Evolutionary conservation across 1,284 basidiomycete genomes (phyloP).

Genomic region (Exsudoporus floridanus): DNA sequence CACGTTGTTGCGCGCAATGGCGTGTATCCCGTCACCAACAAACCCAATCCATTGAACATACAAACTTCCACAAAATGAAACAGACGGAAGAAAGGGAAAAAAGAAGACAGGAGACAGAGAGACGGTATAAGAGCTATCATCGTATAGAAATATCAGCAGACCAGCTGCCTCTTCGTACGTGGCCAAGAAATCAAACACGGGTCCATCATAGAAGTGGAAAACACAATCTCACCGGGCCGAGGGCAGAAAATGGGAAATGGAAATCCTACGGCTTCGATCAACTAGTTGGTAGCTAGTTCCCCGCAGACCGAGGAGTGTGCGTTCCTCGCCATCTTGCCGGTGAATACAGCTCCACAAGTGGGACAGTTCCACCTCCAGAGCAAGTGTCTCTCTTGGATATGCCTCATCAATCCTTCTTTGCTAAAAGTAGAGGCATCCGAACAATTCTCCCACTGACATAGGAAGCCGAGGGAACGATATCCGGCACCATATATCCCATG

Average conservation of each 20-base stretch:
- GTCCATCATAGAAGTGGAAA: neutral
- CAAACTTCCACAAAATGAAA: neutral
- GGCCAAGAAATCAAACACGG: neutral
- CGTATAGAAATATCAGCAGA: slow-evolving; percentile 4
- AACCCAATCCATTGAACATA: slow-evolving; percentile 5
- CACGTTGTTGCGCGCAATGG: neutral
- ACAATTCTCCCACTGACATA: slow-evolving; percentile 28
- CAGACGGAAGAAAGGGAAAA: neutral
- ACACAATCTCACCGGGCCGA: neutral
- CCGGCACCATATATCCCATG: slow-evolving; percentile 22
- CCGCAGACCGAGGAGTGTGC: slow-evolving; percentile 16
- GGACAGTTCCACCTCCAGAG: slow-evolving; percentile 29
- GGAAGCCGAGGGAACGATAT: slow-evolving; percentile 11
- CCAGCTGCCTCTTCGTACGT: slow-evolving; percentile 7
- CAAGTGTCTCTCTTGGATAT: slow-evolving; percentile 29
- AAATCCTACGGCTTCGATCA: neutral
- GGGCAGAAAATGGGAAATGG: neutral
- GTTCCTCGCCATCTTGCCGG: slow-evolving; percentile 18
- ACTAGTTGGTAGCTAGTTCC: neutral
- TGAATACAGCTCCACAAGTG: slow-evolving; percentile 23
- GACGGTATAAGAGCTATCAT: neutral
- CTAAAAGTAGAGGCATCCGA: slow-evolving; percentile 16
- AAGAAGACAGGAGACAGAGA: neutral
- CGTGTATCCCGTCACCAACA: neutral
- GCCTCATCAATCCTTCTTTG: slow-evolving; percentile 25